Percentiles rank a stretch among this genome's conserved stretches.
phyloP scores from a whole-genome alignment of 1,284 basidiomycete species.

The Cutaneotrichosporon dermatis region DNA sequence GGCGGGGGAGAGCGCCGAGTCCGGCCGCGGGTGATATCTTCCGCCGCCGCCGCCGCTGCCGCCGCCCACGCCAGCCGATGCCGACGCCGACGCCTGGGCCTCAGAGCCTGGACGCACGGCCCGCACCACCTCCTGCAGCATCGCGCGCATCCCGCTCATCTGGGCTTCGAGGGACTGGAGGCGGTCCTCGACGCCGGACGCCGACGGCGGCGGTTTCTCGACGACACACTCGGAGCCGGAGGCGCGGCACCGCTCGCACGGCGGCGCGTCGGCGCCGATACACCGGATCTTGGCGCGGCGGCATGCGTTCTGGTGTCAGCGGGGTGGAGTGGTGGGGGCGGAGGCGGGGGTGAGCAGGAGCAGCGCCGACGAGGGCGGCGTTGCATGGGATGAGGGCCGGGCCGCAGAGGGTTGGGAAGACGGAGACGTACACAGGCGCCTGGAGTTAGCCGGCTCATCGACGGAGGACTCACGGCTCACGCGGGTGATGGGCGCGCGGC shows the following conservation, averaged over 20 bases:
- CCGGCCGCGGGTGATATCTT: background rate
- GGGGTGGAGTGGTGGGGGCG: no score
- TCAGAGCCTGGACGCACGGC: constrained; percentile 6
- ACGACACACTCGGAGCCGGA: constrained; percentile 76
- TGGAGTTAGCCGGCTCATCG: background rate
- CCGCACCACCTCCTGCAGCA: constrained; percentile 68
- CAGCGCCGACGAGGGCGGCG: no score
- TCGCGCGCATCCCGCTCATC: constrained; percentile 67
- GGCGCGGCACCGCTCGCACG: constrained; percentile 75
- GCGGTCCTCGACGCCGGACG: constrained; percentile 67
- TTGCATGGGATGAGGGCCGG: no score
- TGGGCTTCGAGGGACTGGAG: constrained; percentile 74
- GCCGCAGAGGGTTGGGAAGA: no score
- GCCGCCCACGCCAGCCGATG: no score
- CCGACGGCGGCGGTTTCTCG: constrained; percentile 82
- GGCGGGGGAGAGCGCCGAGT: no score
- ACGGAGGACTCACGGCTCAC: background rate
- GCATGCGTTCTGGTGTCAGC: constrained; percentile 22
- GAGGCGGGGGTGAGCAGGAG: no score
- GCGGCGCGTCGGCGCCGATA: constrained; percentile 70
- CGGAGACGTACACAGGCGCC: constrained; percentile 5
- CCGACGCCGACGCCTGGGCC: no score
- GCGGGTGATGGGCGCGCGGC: no score
- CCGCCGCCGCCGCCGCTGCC: background rate
- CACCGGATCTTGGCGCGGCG: constrained; percentile 53